Base-by-base conservation (phyloP, 2,329 filamentous ascomycete species). In the Ophiostoma novo-ulmi region DNA sequence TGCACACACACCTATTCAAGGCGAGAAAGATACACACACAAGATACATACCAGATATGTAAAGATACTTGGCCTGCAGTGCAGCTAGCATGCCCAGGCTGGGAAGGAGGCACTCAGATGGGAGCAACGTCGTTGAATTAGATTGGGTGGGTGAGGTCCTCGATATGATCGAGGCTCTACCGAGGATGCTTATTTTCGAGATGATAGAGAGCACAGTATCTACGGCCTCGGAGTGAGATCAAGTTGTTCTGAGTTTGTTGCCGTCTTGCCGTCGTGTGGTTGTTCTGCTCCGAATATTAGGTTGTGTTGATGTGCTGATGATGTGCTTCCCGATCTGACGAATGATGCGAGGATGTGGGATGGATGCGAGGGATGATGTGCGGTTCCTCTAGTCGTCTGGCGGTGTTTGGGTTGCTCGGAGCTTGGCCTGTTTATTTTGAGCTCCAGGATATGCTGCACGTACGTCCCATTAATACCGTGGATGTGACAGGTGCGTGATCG, bases 21-120 rank as follows among this genome's bases (percentile, higher is more conserved):
- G 31, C 31, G 31, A 31, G 31, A 31, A 31, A 31, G 31, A 31
- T 31, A 38, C 26, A 64, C 26, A 63, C 20, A 39, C 36, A 65
- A 38, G 6, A 38, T 39, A 65, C 63, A 65, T 65, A 39, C 63
- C 63, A 22, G 63, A 39, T 65, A 39, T 65, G 63, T 65, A 38
- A 22, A 39, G 63, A n/a, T 65, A 41, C 36, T 26, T 65, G 36
- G 36, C 63, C 10, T 65, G 63, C 63, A 65, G 63, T 26, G 63
- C 36, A 65, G 63, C 63, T 65, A 65, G 63, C 41, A 13, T 65
- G 63, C 63, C 63, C 63, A n/a, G 63, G 22, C 63, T 65, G 36
- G 63, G 63, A 65, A 65, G 63, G 63, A 65, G 63, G 63, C 63
- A 39, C 20, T n/a, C 36, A 65, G 63, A 65, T 65, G 63, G 36